phyloP scores from a whole-genome alignment of 768 basidiomycete species.

The Russula sp. region DNA sequence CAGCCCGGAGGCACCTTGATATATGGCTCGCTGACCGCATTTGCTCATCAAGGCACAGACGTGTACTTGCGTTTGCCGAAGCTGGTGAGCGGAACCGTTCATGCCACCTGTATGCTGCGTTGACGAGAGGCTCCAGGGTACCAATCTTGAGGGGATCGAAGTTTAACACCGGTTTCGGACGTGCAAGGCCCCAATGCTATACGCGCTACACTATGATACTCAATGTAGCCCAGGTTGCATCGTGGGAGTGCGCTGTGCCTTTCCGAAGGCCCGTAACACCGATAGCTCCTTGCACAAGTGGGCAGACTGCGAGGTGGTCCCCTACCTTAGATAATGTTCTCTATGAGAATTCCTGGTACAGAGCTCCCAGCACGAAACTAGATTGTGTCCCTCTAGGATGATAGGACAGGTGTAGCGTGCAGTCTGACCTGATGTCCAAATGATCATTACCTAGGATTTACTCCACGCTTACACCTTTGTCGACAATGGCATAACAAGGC shows the following conservation, averaged over 20 bases:
- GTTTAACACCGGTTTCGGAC: conserved; percentile 36
- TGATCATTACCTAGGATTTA: too few relatives aligned
- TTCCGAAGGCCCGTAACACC: neutral
- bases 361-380: neutral
- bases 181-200: neutral
- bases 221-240: neutral
- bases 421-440: too few relatives aligned
- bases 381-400: too few relatives aligned
- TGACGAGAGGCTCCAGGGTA: conserved; percentile 45
- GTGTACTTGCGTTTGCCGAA: conserved; percentile 76
- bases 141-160: conserved; percentile 79
- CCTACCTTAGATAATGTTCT: neutral
- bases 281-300: neutral
- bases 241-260: neutral
- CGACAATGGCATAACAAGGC: too few relatives aligned
- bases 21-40: neutral
- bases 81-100: conserved; percentile 42
- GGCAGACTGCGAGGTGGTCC: neutral
- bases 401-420: neutral
- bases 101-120: neutral
- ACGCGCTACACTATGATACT: neutral
- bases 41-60: conserved; percentile 54
- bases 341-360: neutral
- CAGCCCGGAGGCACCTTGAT: neutral
- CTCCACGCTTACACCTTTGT: too few relatives aligned